Percentiles rank a stretch among this genome's conserved stretches.
These are phyloP conservation scores for Tetragonia tetragonoides DNA, from an alignment of 148 eudicot genomes.

Conservation along the genomic window DNA sequence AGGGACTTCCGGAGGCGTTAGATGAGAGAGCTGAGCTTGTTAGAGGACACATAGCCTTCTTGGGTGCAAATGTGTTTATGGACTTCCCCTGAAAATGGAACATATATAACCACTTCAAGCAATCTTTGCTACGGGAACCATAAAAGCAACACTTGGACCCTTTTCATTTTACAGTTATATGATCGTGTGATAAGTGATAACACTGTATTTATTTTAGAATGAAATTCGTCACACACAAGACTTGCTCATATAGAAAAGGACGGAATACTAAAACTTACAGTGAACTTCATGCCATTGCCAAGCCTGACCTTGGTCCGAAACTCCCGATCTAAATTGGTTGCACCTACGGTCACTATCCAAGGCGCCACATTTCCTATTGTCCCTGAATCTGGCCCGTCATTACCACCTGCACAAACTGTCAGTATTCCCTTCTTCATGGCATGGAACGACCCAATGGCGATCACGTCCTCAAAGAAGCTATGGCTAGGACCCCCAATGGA, in stretches of 20 bases:
- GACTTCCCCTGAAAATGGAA: constrained; percentile 43
- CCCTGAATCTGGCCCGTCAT: constrained; percentile 43
- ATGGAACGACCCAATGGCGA: constrained; percentile 75
- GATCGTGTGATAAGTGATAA: too few relatives aligned
- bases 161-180: too few relatives aligned
- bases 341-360: constrained; percentile 69
- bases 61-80: constrained; percentile 52
- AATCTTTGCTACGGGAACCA: too few relatives aligned
- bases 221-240: too few relatives aligned
- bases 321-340: constrained; percentile 54
- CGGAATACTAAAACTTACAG: constrained; percentile 36
- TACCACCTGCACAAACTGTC: constrained; percentile 59
- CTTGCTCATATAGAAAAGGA: not conserved
- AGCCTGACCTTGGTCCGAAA: constrained; percentile 46
- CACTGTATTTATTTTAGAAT: too few relatives aligned
- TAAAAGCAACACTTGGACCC: too few relatives aligned
- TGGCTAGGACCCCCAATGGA: constrained; percentile 48
- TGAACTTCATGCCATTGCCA: constrained; percentile 46
- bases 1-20: constrained; percentile 19
- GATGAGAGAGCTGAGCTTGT: constrained; percentile 48
- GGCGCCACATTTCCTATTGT: constrained; percentile 63
- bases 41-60: constrained; percentile 47
- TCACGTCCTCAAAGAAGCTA: constrained; percentile 37
- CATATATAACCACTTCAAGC: too few relatives aligned
- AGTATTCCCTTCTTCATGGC: constrained; percentile 62